Conservation (phyloP, 192 early-diverging fungal species). For the Pecoramyces ruminantium region DNA sequence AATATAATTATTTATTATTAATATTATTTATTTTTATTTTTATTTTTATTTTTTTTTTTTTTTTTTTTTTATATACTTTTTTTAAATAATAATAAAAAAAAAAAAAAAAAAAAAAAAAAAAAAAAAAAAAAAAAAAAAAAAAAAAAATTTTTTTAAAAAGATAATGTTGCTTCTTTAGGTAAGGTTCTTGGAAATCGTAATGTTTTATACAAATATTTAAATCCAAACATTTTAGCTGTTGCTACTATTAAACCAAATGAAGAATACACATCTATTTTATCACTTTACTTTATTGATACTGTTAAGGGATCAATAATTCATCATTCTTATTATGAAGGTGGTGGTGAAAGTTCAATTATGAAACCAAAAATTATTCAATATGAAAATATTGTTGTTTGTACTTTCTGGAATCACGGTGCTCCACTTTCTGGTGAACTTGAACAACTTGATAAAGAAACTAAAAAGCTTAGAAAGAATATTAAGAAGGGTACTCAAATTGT, state of each 20-base stretch:
- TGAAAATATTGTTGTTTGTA: constrained; percentile 80
- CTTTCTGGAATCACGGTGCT: constrained; percentile 71
- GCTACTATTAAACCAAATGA: constrained; percentile 29
- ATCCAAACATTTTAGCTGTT: constrained; percentile 72
- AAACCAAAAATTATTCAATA: constrained; percentile 40
- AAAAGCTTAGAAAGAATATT: constrained; percentile 1
- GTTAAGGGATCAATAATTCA: constrained; percentile 73
- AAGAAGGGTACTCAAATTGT: constrained; percentile 30
- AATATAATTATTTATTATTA: no score
- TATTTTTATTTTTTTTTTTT: no score
- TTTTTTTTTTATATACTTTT: no score
- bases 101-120: no score
- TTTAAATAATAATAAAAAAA: no score
- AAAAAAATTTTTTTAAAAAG: constrained; percentile 2
- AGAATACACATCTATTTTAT: constrained; percentile 18
- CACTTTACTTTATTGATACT: constrained; percentile 69
- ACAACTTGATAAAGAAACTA: not conserved
- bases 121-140: no score
- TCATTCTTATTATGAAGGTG: constrained; percentile 41
- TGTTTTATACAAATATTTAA: constrained; percentile 98
- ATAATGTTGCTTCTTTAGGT: constrained; percentile 73
- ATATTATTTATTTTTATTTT: no score
- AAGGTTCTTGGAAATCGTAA: constrained; percentile 84
- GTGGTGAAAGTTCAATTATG: constrained; percentile 11
- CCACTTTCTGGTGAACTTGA: constrained; percentile 5